phyloP scores from a whole-genome alignment of 768 basidiomycete species.

The Termitomyces titanicus region DNA sequence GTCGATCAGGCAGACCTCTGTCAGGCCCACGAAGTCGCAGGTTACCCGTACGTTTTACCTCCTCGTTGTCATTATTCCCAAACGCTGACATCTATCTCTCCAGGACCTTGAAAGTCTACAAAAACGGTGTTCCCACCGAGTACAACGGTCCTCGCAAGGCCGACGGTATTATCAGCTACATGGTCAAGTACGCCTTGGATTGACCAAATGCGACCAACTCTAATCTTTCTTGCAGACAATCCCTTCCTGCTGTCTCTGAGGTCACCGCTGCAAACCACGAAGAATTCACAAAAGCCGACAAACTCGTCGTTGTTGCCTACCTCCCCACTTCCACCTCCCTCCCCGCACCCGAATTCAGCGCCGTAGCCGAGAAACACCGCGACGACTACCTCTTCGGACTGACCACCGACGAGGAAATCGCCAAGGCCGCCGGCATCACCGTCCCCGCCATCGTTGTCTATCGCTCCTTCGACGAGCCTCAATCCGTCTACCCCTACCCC shows the following conservation, averaged over 20 bases:
- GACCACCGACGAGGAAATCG: constrained; percentile 65
- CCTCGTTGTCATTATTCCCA: neutral
- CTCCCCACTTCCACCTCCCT: constrained; percentile 67
- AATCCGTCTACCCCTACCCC: constrained; percentile 63
- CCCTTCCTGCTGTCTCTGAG: constrained; percentile 86
- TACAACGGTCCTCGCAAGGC: constrained; percentile 90
- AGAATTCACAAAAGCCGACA: constrained; percentile 87
- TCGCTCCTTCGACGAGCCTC: constrained; percentile 87
- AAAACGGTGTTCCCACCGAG: constrained; percentile 72
- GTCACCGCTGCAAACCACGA: constrained; percentile 74
- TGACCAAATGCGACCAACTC: neutral
- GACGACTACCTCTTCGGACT: constrained; percentile 94
- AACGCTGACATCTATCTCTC: neutral
- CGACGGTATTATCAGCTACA: constrained; percentile 94
- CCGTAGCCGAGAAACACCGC: constrained; percentile 81
- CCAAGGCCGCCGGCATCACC: constrained; percentile 67
- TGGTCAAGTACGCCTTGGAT: constrained; percentile 72
- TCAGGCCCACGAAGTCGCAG: constrained; percentile 80
- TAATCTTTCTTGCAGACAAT: constrained; percentile 51
- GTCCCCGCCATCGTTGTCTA: constrained; percentile 89
- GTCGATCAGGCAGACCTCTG: constrained; percentile 93
- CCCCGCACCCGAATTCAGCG: constrained; percentile 71
- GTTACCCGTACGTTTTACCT: constrained; percentile 76
- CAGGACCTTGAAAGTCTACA: constrained; percentile 91
- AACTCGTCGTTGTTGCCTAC: constrained; percentile 87